Evolutionary conservation across 257 asterid species (phyloP).

Genomic region (Fraxinus anomala): DNA sequence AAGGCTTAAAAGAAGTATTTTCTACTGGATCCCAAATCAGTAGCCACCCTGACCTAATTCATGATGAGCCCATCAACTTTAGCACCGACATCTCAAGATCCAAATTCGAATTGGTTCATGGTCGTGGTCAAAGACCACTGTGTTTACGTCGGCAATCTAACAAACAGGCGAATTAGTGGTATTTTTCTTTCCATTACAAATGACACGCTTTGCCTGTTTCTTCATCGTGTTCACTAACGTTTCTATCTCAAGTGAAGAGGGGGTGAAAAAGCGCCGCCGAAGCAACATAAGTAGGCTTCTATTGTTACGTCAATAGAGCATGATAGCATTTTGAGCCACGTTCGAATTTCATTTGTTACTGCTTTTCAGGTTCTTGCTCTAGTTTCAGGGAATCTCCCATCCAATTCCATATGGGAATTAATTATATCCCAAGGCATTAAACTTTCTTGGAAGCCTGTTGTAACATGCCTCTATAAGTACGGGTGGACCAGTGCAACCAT

Average conservation of each 20-base stretch:
- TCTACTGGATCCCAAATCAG: background rate
- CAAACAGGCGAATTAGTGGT: conserved; percentile 17
- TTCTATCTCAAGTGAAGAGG: background rate
- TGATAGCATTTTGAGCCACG: conserved; percentile 12
- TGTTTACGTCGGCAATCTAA: conserved; percentile 8
- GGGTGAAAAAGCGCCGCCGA: background rate
- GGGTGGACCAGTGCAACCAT: too few species aligned
- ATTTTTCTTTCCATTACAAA: conserved; percentile 25
- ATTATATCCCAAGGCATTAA: too few species aligned
- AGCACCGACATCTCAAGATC: too few species aligned
- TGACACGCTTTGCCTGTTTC: conserved; percentile 17
- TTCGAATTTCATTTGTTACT: background rate
- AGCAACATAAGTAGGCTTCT: conserved; percentile 14
- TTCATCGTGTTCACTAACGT: conserved; percentile 12
- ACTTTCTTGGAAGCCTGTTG: too few species aligned
- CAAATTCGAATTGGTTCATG: too few species aligned
- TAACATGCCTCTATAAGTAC: too few species aligned
- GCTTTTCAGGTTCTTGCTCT: too few species aligned
- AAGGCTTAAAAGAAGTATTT: conserved; percentile 1
- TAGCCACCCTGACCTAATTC: background rate
- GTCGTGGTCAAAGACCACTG: background rate
- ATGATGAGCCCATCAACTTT: too few species aligned
- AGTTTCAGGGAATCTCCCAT: too few species aligned
- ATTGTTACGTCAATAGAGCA: conserved; percentile 17
- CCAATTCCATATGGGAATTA: too few species aligned